phyloP scores from a whole-genome alignment of 2,329 filamentous ascomycete genomes.

The Pestalotiopsis fici region DNA sequence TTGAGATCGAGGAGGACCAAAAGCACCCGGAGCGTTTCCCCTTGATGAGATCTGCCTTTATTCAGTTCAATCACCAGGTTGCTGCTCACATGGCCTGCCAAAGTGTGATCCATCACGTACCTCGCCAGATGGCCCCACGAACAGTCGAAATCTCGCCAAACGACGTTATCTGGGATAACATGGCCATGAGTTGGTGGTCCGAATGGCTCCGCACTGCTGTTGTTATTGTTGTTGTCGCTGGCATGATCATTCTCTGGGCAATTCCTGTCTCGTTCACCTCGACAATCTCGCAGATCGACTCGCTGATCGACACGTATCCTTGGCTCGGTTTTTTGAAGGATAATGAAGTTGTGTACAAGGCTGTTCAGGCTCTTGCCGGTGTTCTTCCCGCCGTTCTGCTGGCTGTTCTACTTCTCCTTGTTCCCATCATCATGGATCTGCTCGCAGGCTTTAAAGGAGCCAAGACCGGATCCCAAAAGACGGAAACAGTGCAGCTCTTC shows the following conservation, averaged over 20 bases:
- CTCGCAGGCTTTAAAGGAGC: constrained; percentile 75
- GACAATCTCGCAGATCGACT: constrained; percentile 74
- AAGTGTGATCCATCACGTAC: constrained; percentile 84
- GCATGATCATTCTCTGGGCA: constrained; percentile 86
- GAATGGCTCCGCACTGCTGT: constrained; percentile 72
- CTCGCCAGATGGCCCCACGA: constrained; percentile 89
- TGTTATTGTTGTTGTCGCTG: constrained; percentile 66
- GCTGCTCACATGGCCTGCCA: constrained; percentile 98
- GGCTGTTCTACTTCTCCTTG: constrained; percentile 74
- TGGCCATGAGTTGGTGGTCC: constrained; percentile 95
- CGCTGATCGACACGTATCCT: constrained; percentile 62
- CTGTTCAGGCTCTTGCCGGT: constrained; percentile 73
- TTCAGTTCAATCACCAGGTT: constrained; percentile 97
- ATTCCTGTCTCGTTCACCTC: constrained; percentile 89
- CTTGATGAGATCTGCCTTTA: constrained; percentile 93
- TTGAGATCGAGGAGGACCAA: constrained; percentile 92
- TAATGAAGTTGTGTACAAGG: constrained; percentile 60
- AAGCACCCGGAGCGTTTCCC: constrained; percentile 82
- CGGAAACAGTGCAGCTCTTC: constrained; percentile 85
- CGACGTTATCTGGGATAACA: constrained; percentile 96
- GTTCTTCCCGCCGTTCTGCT: constrained; percentile 80
- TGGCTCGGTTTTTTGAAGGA: constrained; percentile 73
- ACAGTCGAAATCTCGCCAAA: constrained; percentile 91
- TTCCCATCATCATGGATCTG: constrained; percentile 77
- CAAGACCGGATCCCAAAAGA: constrained; percentile 77